Evolutionary conservation across 1,139 yeast genomes (phyloP), one percentile per base, ranked within the genome.

Genomic region (Yamadazyma kanchanaburiensis): DNA sequence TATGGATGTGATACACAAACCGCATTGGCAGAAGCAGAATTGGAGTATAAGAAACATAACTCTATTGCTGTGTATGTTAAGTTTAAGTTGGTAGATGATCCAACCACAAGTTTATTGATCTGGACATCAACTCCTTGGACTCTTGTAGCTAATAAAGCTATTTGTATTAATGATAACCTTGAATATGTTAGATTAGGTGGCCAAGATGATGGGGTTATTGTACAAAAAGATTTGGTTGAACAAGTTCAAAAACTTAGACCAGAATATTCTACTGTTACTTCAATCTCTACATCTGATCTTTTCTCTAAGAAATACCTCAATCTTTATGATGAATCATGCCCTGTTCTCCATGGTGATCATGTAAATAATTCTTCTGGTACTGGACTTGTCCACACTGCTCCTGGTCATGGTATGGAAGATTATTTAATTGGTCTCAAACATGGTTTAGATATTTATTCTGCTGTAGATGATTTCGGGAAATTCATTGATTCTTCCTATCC

Each of bases 71-170:
- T 78, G 0, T 80, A 70, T 49, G 79, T 85, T 6, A 78, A 75
- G 38, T 91, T 85, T 46, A 30, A 28, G 7, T 27, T 39, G 15
- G 30, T 19, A 6, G 31, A 31, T 30, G 32, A 30, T 7, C 37
- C 7, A 39, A 38, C 39, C 9, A 39, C 58, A 13, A 49, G 40
- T 25, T 44, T 49, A 48, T 59, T 83, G 38, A 86, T 91, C 33
- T 91, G 99, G 99, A 91, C 99, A 0, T 88, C 96, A 1, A 91
- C 98, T 1, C 97, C 98, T 0, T 91, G 99, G 99, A 94, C 99
- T 0, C 64, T 94, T 21, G 85, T 87, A 3, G 82, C 95, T 0
- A 91, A 94, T 50, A 70, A 72, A 39, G 97, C 97, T 1, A 77
- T 91, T 30, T 83, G 94, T 28, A 70, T 84, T 24, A 77, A 86